Evolutionary conservation across 2,329 filamentous ascomycete species (phyloP).

Genomic region (Cercospora nicotianae): DNA sequence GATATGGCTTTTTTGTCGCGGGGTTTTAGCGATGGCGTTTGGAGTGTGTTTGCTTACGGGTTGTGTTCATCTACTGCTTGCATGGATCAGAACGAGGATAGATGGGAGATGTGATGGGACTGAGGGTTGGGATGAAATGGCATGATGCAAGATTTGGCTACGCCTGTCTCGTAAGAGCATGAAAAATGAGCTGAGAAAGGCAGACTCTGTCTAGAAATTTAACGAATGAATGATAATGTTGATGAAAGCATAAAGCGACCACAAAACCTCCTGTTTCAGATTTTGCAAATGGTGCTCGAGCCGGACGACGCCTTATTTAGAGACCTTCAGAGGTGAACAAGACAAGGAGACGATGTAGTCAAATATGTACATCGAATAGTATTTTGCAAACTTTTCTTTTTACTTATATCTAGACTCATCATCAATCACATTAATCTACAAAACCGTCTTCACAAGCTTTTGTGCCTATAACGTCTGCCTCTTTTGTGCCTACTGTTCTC

Average conservation of each 20-base stretch:
- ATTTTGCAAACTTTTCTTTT: neutral
- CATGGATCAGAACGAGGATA: neutral
- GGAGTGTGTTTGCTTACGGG: neutral
- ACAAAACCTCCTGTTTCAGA: neutral
- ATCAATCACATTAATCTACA: neutral
- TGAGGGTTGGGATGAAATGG: neutral
- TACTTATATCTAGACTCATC: neutral
- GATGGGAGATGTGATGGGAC: neutral
- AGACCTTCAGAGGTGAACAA: too few relatives aligned
- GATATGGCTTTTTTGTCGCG: neutral
- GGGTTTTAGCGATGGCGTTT: constrained; percentile 11
- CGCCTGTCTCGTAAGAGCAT: neutral
- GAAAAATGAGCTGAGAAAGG: neutral
- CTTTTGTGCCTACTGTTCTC: neutral
- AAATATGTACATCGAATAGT: constrained; percentile 2
- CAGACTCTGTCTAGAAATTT: neutral
- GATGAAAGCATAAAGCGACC: neutral
- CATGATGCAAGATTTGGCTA: neutral
- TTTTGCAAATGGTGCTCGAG: neutral
- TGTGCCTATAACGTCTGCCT: neutral
- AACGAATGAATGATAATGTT: neutral
- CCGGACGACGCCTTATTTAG: too few relatives aligned
- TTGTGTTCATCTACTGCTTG: neutral
- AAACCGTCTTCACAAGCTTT: neutral
- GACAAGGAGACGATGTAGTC: neutral